phyloP scores from a whole-genome alignment of 2,329 filamentous ascomycete species.

The Fusarium euwallaceae region DNA sequence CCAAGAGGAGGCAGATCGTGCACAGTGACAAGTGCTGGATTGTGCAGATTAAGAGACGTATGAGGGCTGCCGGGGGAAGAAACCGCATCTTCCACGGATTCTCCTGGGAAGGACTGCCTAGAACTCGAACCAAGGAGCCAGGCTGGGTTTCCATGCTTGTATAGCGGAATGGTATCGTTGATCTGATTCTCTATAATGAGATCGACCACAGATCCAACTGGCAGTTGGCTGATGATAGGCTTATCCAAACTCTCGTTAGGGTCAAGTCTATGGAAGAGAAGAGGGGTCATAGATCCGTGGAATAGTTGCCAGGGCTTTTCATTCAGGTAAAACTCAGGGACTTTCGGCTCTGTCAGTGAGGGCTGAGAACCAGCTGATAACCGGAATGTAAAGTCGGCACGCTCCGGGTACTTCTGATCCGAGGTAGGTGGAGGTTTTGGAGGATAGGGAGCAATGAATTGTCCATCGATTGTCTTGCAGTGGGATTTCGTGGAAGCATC shows the following conservation, averaged over 20 bases:
- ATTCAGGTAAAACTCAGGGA: slow-evolving; percentile 12
- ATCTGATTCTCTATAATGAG: slow-evolving; percentile 9
- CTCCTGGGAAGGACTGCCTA: not conserved
- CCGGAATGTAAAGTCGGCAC: not conserved
- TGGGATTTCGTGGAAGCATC: not conserved
- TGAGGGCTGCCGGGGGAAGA: not conserved
- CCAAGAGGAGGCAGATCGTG: not conserved
- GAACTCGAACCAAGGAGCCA: slow-evolving; percentile 11
- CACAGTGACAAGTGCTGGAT: not conserved
- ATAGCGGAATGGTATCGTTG: slow-evolving; percentile 14
- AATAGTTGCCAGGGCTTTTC: slow-evolving; percentile 18
- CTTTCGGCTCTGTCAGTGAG: not conserved
- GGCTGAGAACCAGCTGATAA: not conserved
- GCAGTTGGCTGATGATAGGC: not conserved
- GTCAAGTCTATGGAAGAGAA: slow-evolving; percentile 3
- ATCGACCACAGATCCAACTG: slow-evolving; percentile 13
- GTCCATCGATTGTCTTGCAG: not conserved
- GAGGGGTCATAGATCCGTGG: slow-evolving; percentile 13
- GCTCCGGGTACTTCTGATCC: not conserved
- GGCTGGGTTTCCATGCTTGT: slow-evolving; percentile 2
- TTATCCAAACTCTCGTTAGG: not conserved
- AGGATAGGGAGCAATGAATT: not conserved
- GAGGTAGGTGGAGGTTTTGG: not conserved
- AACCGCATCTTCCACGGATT: not conserved
- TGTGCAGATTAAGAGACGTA: not conserved